A percentile compares a stretch with the other conserved stretches of the same genome.
phyloP scores from a whole-genome alignment of 768 basidiomycete species.

The Strobilomyces echinocephalus region DNA sequence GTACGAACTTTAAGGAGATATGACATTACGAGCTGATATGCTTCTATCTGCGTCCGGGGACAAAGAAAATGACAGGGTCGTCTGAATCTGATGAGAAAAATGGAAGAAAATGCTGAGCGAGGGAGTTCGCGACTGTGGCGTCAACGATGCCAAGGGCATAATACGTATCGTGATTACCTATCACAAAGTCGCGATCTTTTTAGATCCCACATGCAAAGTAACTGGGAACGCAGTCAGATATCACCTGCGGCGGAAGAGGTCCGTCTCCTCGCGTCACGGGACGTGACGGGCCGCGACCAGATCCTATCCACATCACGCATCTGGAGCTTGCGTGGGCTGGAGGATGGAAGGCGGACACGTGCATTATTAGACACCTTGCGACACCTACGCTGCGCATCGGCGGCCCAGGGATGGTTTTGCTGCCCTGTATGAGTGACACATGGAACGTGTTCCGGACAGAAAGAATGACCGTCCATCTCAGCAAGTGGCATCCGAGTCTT shows the following conservation, averaged over 20 bases:
- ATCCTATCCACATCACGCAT: conserved; percentile 21
- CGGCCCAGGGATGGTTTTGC: background rate
- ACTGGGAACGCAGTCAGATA: conserved; percentile 17
- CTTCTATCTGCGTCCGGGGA: background rate
- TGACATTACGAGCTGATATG: conserved; percentile 5
- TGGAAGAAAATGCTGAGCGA: conserved; percentile 5
- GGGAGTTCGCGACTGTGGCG: background rate
- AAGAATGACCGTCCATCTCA: conserved; percentile 6
- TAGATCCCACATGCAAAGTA: conserved; percentile 8
- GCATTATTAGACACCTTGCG: conserved; percentile 13
- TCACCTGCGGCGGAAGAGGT: conserved; percentile 32
- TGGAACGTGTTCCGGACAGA: conserved; percentile 6
- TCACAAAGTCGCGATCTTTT: conserved; percentile 5
- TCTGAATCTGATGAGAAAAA: conserved; percentile 9
- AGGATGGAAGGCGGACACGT: conserved; percentile 13
- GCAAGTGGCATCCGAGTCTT: conserved; percentile 2
- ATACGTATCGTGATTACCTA: conserved; percentile 6
- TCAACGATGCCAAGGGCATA: background rate
- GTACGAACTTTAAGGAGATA: conserved; percentile 1
- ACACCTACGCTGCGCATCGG: conserved; percentile 3
- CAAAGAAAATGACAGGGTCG: conserved; percentile 14
- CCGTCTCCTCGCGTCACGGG: conserved; percentile 27
- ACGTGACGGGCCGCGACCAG: conserved; percentile 19
- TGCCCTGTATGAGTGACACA: conserved; percentile 1
- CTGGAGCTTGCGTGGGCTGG: conserved; percentile 17